Percentiles rank a stretch among this genome's conserved stretches.
phyloP scores from a whole-genome alignment of 2,329 filamentous ascomycete species.

The Botrytis tulipae region DNA sequence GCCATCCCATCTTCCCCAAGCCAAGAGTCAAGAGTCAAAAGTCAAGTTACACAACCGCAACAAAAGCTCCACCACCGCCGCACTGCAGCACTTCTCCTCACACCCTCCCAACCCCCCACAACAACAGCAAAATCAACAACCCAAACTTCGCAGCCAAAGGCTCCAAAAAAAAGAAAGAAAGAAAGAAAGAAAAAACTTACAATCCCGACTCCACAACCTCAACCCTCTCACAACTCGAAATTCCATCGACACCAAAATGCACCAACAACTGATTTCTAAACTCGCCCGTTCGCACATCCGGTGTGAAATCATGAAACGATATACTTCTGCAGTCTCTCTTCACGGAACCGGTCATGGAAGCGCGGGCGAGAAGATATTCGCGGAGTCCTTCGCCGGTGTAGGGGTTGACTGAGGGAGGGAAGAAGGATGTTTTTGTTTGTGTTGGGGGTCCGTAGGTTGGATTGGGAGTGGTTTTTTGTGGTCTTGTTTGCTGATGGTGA shows the following conservation, averaged over 20 bases:
- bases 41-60: not conserved
- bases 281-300: slow-evolving; percentile 25
- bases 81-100: not conserved
- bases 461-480: not conserved
- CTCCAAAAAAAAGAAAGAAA: not conserved
- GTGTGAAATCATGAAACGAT: slow-evolving; percentile 35
- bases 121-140: not conserved
- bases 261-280: slow-evolving; percentile 28
- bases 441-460: not conserved
- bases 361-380: slow-evolving; percentile 31
- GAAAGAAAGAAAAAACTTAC: slow-evolving; percentile 30
- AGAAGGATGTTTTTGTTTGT: no score
- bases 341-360: slow-evolving; percentile 24
- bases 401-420: slow-evolving; percentile 24
- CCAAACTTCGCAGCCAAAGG: not conserved
- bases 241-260: slow-evolving; percentile 24
- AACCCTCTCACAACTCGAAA: slow-evolving; percentile 21
- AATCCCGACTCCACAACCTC: slow-evolving; percentile 34
- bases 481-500: not conserved
- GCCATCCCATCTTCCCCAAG: not conserved
- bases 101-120: not conserved
- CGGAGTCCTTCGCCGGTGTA: slow-evolving; percentile 34
- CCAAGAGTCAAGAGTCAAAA: not conserved
- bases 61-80: not conserved
- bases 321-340: slow-evolving; percentile 31